These are phyloP conservation scores for Pseudopithomyces maydicus DNA, from an alignment of 2,329 filamentous ascomycete species.

Conservation along the genomic window DNA sequence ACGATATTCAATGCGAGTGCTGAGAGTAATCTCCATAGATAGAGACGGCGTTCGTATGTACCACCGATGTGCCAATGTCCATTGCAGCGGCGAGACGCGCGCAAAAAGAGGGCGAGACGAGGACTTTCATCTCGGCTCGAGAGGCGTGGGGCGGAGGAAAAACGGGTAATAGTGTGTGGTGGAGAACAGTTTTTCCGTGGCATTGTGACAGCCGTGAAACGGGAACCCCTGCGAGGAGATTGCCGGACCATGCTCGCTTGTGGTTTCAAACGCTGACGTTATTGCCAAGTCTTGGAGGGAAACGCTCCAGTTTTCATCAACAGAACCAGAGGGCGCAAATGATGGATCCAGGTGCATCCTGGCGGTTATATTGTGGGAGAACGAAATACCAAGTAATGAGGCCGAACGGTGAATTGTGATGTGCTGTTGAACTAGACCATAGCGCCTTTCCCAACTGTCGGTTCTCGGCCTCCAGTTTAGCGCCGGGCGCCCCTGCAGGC, in stretches of 20 bases:
- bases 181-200: slow-evolving; percentile 7
- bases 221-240: neutral
- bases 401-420: too few relatives aligned
- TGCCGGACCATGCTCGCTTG: slow-evolving; percentile 3
- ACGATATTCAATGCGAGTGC: too few relatives aligned
- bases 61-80: neutral
- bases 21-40: neutral
- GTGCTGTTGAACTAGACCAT: neutral
- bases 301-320: neutral
- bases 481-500: neutral
- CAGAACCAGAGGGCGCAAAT: neutral
- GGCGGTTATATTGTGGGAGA: neutral
- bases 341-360: neutral
- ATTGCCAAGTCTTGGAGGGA: neutral
- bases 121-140: slow-evolving; percentile 1
- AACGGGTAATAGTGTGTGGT: neutral
- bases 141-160: neutral
- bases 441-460: neutral
- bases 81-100: slow-evolving; percentile 2
- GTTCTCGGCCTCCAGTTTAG: neutral
- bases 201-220: slow-evolving; percentile 6
- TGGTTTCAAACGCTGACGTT: neutral
- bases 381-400: neutral
- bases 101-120: neutral
- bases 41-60: neutral